Evolutionary conservation across 1,284 basidiomycete species (phyloP).

Genomic region (Cryptococcus sp.): DNA sequence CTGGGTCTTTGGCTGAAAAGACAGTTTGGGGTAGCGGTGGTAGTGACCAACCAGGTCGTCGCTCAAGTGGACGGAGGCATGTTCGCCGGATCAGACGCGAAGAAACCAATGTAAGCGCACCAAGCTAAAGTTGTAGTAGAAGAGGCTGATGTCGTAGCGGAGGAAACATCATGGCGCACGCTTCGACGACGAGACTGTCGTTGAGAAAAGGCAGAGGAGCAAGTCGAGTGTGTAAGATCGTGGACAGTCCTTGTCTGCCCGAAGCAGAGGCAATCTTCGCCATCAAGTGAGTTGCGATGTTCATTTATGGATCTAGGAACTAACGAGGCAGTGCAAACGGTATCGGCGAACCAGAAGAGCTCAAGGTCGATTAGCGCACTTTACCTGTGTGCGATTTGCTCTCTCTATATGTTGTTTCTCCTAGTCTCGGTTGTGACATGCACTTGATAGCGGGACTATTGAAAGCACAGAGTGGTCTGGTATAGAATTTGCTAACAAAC

Average conservation of each 20-base stretch:
- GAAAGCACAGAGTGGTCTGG: too few relatives aligned
- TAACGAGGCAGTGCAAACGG: slow-evolving; percentile 55
- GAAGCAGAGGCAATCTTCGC: slow-evolving; percentile 95
- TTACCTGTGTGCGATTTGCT: not conserved
- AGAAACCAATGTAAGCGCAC: slow-evolving; percentile 84
- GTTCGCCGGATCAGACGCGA: slow-evolving; percentile 75
- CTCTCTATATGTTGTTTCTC: not conserved
- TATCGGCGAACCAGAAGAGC: slow-evolving; percentile 84
- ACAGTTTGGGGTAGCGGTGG: slow-evolving; percentile 94
- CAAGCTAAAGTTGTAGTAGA: not conserved
- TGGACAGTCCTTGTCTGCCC: slow-evolving; percentile 95
- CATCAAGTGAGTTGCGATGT: slow-evolving; percentile 56
- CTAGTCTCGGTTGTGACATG: too few relatives aligned
- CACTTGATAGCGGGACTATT: too few relatives aligned
- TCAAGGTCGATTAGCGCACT: slow-evolving; percentile 51
- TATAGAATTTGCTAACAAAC: too few relatives aligned
- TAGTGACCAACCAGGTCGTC: slow-evolving; percentile 98
- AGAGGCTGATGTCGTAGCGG: slow-evolving; percentile 49
- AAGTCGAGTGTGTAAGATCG: slow-evolving; percentile 92
- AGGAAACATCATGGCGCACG: slow-evolving; percentile 93
- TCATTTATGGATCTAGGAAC: not conserved
- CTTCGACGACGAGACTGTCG: slow-evolving; percentile 88
- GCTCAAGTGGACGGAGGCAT: slow-evolving; percentile 91
- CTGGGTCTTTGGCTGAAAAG: slow-evolving; percentile 4
- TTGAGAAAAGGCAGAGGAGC: slow-evolving; percentile 89